Evolutionary conservation across 176 grass and related monocot species (phyloP).

Genomic region (Hsuehochloa calcarea): DNA sequence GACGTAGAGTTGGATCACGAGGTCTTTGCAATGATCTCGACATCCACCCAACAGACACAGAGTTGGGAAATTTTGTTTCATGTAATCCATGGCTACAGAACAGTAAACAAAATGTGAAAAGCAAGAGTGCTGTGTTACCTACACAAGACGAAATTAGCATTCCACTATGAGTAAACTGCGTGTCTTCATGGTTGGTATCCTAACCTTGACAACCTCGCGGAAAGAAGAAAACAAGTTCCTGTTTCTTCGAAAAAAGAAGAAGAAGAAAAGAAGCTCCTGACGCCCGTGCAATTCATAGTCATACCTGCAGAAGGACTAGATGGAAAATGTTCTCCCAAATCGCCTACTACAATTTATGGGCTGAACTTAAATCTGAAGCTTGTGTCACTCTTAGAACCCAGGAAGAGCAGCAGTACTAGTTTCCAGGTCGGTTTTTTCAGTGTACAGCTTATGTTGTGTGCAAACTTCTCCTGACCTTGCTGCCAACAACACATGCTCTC

Average conservation of each 20-base stretch:
- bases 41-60: background rate
- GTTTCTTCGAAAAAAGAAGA: no score
- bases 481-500: conserved; percentile 7
- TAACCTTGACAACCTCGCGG: background rate
- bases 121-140: background rate
- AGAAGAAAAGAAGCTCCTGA: background rate
- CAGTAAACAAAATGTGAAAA: background rate
- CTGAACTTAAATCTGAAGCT: background rate
- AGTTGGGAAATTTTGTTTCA: background rate
- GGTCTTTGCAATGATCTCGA: background rate
- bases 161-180: background rate
- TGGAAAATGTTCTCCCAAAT: background rate
- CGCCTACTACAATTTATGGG: background rate
- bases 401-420: background rate
- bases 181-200: background rate
- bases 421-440: background rate
- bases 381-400: background rate
- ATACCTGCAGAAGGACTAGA: background rate
- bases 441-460: conserved; percentile 26
- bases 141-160: background rate
- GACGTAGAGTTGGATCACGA: background rate
- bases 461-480: conserved; percentile 38
- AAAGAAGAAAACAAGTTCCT: background rate
- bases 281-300: background rate
- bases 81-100: background rate